phyloP scores from a whole-genome alignment of 2,329 filamentous ascomycete species.

The Bertia moriformis region DNA sequence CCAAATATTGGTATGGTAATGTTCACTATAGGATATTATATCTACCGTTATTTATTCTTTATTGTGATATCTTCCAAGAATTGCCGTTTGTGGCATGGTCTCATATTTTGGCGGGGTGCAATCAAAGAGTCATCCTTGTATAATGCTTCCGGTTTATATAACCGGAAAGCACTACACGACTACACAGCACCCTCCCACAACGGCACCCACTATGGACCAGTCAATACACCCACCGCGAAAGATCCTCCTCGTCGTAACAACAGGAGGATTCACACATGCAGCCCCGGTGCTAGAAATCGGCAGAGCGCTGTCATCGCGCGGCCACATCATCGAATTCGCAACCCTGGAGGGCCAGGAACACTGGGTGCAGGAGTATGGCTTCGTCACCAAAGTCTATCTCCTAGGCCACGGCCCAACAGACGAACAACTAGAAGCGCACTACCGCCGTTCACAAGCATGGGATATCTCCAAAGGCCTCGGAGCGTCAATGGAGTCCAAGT shows the following conservation, averaged over 20 bases:
- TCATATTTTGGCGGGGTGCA: too few species aligned
- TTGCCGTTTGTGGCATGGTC: too few species aligned
- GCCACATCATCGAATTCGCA: slow-evolving; percentile 20
- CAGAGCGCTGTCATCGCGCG: slow-evolving; percentile 14
- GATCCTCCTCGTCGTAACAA: slow-evolving; percentile 19
- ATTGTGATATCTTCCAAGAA: too few species aligned
- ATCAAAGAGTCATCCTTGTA: too few species aligned
- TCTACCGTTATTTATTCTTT: too few species aligned
- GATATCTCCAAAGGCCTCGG: slow-evolving; percentile 15
- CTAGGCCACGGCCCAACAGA: slow-evolving; percentile 13
- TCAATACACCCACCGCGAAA: slow-evolving; percentile 4
- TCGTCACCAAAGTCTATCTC: slow-evolving; percentile 14
- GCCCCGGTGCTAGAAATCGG: slow-evolving; percentile 20
- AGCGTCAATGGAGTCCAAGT: slow-evolving; percentile 17
- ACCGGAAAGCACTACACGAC: too few species aligned
- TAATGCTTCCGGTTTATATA: too few species aligned
- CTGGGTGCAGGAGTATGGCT: slow-evolving; percentile 15
- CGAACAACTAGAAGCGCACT: slow-evolving; percentile 16
- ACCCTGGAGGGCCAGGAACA: slow-evolving; percentile 19
- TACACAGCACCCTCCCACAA: too few species aligned
- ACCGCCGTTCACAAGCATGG: slow-evolving; percentile 17
- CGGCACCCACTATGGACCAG: too few species aligned
- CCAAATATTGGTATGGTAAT: too few species aligned
- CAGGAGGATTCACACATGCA: slow-evolving; percentile 21
- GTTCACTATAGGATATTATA: too few species aligned